A percentile compares a stretch with the other conserved stretches of the same genome.
Conservation (phyloP, 768 basidiomycete species). For the Lepiota brunneoincarnata region DNA sequence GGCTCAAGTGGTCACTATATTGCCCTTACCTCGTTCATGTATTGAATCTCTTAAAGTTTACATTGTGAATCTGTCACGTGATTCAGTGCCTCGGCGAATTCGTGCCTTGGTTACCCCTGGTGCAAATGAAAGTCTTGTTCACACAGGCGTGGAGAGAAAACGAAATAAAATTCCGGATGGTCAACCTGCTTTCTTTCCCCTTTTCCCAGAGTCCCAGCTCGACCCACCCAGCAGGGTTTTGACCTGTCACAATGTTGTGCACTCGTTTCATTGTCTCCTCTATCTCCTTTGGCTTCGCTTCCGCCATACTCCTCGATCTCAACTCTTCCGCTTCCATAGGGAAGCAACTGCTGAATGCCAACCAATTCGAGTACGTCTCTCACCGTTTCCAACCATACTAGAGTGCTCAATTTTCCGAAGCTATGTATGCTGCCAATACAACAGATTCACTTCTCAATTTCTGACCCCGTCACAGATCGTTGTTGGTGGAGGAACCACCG, state of each 20-base stretch:
- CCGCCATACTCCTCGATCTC: slow-evolving; percentile 21
- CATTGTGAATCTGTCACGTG: too few relatives aligned
- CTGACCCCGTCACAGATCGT: slow-evolving; percentile 22
- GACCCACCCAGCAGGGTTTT: slow-evolving; percentile 13
- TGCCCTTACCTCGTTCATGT: too few relatives aligned
- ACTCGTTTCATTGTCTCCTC: not conserved
- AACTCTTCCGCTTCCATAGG: slow-evolving; percentile 11
- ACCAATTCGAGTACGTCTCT: slow-evolving; percentile 21
- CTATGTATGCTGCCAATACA: not conserved
- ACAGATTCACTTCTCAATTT: not conserved
- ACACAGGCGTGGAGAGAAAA: too few relatives aligned
- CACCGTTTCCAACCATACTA: not conserved
- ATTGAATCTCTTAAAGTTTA: too few relatives aligned
- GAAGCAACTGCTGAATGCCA: slow-evolving; percentile 16
- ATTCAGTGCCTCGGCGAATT: too few relatives aligned
- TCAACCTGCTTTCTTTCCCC: not conserved
- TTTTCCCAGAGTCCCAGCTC: not conserved
- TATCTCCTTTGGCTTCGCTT: slow-evolving; percentile 12
- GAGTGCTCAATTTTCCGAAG: not conserved
- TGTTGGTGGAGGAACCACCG: slow-evolving; percentile 34
- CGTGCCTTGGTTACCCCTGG: too few relatives aligned
- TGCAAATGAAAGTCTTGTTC: too few relatives aligned
- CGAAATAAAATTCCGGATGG: too few relatives aligned
- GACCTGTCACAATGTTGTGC: not conserved
- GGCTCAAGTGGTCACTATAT: too few relatives aligned